Percentiles rank a stretch among this genome's conserved stretches.
These are phyloP conservation scores for Ceratorhiza oryzae-sativae DNA, from an alignment of 1,284 basidiomycete species.

Conservation along the genomic window DNA sequence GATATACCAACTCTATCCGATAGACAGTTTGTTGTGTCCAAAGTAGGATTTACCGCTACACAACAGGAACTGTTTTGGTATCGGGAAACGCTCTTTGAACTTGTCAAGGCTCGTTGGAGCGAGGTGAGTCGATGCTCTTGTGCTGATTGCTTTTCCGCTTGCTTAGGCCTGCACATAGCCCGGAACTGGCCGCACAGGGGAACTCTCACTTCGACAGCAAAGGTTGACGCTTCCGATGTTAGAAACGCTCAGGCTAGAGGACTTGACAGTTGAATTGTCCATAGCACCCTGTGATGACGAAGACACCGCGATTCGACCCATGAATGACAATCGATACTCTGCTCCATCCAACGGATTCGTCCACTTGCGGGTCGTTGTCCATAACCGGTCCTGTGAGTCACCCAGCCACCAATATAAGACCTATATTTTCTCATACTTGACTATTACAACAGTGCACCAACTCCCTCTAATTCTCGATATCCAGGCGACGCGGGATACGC, in stretches of 20 bases:
- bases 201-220: conserved; percentile 77
- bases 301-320: neutral
- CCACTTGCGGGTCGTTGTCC: conserved; percentile 3
- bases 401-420: neutral
- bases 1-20: conserved; percentile 85
- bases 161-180: conserved; percentile 57
- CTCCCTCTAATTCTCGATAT: conserved; percentile 26
- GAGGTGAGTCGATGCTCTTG: conserved; percentile 63
- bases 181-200: conserved; percentile 74
- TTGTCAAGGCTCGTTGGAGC: conserved; percentile 76
- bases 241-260: conserved; percentile 58
- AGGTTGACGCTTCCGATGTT: conserved; percentile 78
- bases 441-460: neutral
- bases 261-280: conserved; percentile 23
- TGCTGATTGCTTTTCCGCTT: neutral
- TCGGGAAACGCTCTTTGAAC: conserved; percentile 79
- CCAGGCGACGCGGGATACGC: conserved; percentile 16
- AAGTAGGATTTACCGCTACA: conserved; percentile 64
- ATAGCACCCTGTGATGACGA: conserved; percentile 7
- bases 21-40: conserved; percentile 91
- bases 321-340: conserved; percentile 12
- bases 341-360: conserved; percentile 26
- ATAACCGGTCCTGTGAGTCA: conserved; percentile 10
- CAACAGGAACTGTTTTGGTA: conserved; percentile 93
- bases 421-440: neutral